Conservation (phyloP, 805 yeast species). For the Hagleromyces aurorensis region DNA sequence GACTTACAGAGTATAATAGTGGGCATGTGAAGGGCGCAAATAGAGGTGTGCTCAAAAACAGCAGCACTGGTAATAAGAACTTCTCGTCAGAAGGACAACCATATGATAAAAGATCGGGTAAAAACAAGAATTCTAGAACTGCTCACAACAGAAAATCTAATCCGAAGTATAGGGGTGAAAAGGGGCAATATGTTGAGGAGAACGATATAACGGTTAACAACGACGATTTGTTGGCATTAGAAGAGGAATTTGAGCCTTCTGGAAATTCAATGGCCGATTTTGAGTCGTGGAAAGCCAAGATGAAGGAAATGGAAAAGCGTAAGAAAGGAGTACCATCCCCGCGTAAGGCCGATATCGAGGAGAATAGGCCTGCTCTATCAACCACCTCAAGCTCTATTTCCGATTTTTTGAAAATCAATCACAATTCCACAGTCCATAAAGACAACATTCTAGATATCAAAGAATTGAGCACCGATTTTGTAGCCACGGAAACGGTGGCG, state of each 20-base stretch:
- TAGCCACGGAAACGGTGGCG: too few relatives aligned
- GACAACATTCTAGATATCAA: too few relatives aligned
- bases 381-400: conserved; percentile 25
- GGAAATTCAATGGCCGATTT: conserved; percentile 35
- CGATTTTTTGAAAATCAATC: conserved; percentile 24
- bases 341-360: conserved; percentile 3
- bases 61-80: conserved; percentile 9
- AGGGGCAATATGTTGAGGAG: conserved; percentile 14
- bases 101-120: conserved; percentile 17
- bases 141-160: conserved; percentile 9
- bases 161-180: conserved; percentile 11
- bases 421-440: conserved; percentile 1
- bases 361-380: conserved; percentile 8
- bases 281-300: conserved; percentile 35
- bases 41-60: conserved; percentile 7
- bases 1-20: conserved; percentile 16
- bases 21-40: conserved; percentile 11
- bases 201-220: conserved; percentile 25
- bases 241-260: conserved; percentile 27
- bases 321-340: conserved; percentile 25
- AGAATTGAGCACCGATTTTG: too few relatives aligned
- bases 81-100: conserved; percentile 7
- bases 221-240: conserved; percentile 29
- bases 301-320: conserved; percentile 32
- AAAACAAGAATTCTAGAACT: conserved; percentile 10